Evolutionary conservation across 768 basidiomycete genomes (phyloP), one percentile per base, ranked within the genome.

Genomic region (Amanita brunnescens): DNA sequence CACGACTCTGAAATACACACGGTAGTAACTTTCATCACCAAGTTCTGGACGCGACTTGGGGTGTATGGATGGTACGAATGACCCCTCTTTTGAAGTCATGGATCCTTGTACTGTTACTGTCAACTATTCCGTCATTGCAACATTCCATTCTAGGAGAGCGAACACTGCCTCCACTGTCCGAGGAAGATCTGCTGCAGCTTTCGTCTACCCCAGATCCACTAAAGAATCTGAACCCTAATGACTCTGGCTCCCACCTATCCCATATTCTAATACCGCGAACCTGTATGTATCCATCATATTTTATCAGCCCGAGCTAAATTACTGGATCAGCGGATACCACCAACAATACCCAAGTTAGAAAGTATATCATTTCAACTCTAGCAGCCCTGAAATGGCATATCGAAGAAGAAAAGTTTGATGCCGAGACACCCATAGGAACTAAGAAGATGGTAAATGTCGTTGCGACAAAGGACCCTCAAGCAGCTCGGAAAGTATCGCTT

Each of bases 401-500:
- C 45, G 91, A 96, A 61, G 78, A 84, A 60, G 93, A 96, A 59
- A 69, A 74, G 20, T 98, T 98, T 70, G 78, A 71, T 5, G 85
- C 74, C 45, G 61, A 68, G 14, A 98, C 96, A 1, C 96, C 96
- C 0, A 78, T 87, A 55, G 96, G 95, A 3, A 60, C 63, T 29
- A 89, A 80, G 59, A 70, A 71, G 34, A 95, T 99, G 64, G 84
- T 81, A 12, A 99, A 99, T 68, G 73, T 98, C 45, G 85, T 98
- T 56, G 95, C 92, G 29, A 98, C 96, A 9, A 96, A 96, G 64
- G 87, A 97, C 62, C 88, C 89, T n/a, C 64, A 69, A 14, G 94
- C 96, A 0, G 70, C 84, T 1, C 69, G 89, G 40, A 83, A 90
- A 54, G 74, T 99, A 30, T 74, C 95, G 13, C 64, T 99, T n/a